Conservation (phyloP, 2,329 filamentous ascomycete genomes). For the Diaporthe batatas region DNA sequence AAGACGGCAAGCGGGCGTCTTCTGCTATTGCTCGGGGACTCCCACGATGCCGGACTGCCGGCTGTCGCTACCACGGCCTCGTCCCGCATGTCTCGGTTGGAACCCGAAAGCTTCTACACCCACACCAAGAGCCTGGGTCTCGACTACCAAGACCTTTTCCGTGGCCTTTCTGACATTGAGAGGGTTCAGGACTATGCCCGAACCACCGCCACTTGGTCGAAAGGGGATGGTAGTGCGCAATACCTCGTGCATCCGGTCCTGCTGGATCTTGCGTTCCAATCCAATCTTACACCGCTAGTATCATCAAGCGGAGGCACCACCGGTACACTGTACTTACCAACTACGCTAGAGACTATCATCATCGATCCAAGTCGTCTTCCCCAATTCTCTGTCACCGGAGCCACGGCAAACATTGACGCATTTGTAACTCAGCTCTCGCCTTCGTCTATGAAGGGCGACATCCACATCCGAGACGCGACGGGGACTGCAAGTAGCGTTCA, state of each 20-base stretch:
- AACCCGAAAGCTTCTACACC: constrained; percentile 36
- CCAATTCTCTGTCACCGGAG: background rate
- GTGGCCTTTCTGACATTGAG: constrained; percentile 2
- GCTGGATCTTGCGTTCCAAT: constrained; percentile 31
- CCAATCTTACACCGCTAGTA: constrained; percentile 15
- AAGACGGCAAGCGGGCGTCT: constrained; percentile 9
- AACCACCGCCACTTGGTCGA: background rate
- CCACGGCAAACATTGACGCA: background rate
- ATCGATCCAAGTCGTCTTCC: background rate
- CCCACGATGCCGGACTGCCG: background rate
- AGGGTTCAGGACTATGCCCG: background rate
- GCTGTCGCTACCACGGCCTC: background rate
- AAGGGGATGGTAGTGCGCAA: background rate
- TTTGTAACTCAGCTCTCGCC: constrained; percentile 1
- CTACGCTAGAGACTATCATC: background rate
- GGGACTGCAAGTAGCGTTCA: constrained; percentile 19
- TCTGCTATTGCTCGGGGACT: background rate
- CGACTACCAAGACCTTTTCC: constrained; percentile 34
- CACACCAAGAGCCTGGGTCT: constrained; percentile 29
- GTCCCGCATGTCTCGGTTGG: background rate
- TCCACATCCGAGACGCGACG: background rate
- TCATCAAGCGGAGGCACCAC: background rate
- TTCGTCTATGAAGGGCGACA: constrained; percentile 1
- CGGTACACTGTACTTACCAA: background rate
- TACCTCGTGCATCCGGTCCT: constrained; percentile 25